These are phyloP conservation scores for Silene conica DNA, from an alignment of 148 eudicot species.

Conservation along the genomic window DNA sequence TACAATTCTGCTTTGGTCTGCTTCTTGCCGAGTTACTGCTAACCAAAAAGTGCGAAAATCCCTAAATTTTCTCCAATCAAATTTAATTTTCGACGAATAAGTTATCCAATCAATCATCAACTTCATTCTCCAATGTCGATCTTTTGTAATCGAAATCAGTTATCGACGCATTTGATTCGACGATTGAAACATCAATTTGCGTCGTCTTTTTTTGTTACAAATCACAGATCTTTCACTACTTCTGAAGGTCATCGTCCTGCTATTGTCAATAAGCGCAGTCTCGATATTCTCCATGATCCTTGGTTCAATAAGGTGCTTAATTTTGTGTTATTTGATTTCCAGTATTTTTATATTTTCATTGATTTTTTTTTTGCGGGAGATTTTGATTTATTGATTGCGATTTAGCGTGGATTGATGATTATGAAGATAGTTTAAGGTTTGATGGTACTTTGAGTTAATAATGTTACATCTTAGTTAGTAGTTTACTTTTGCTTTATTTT, in stretches of 20 bases:
- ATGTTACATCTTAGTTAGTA: too few relatives aligned
- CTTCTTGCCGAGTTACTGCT: neutral
- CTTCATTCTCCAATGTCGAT: constrained; percentile 18
- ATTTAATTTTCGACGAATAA: neutral
- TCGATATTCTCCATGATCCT: constrained; percentile 97
- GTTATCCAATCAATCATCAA: neutral
- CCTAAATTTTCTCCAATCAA: constrained; percentile 1
- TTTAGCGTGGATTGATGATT: neutral
- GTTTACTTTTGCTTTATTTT: too few relatives aligned
- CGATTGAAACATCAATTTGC: constrained; percentile 36
- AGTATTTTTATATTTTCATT: too few relatives aligned
- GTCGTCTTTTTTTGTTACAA: constrained; percentile 12
- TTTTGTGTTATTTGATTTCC: neutral
- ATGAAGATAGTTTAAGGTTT: neutral
- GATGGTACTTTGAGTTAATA: neutral
- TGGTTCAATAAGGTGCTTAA: constrained; percentile 83
- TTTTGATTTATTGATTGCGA: neutral
- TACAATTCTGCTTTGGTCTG: neutral
- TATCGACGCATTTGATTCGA: constrained; percentile 51
- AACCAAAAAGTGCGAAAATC: neutral
- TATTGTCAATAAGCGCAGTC: constrained; percentile 76
- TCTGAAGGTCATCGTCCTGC: constrained; percentile 88
- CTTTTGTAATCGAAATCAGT: constrained; percentile 25
- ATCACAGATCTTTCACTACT: constrained; percentile 64
- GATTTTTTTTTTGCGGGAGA: too few relatives aligned